Evolutionary conservation across 805 yeast genomes (phyloP), one percentile per base, ranked within the genome.

Genomic region (Kazachstania kunashirensis): DNA sequence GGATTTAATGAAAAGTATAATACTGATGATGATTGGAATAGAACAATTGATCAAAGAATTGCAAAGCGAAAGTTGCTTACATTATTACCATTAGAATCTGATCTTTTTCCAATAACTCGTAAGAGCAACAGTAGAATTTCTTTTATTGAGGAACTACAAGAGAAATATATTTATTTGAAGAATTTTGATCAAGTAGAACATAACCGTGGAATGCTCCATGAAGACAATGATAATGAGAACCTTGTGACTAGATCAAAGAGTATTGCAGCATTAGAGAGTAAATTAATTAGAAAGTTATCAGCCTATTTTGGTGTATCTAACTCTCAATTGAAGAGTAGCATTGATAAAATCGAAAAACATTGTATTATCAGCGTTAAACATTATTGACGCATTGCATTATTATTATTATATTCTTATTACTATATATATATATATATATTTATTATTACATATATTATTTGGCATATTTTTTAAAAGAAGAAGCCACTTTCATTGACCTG

Each of bases 1-100:
- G 15, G 23, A 10, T 9, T 23, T 11, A 42, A 49, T 1, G 27
- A 35, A 10, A 49, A 48, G 29, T 29, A 18, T 14, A 19, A 24
- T 18, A 25, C 11, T 19, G n/a, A 25, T 8, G 23, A 34, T 12
- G 31, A 34, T 10, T 12, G 16, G 6, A 33, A 47, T 13, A 30
- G 32, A 8, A 43, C 47, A 4, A 45, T 58, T 23, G 63, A 58
- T 40, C 49, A 54, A 30, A 49, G 38, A 29, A 58, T 58, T 35
- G 60, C 58, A 14, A 43, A 39, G 26, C 47, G 55, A 33, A 54
- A 52, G 39, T 43, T 58, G 20, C 41, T 50, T 30, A 47, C 46
- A 27, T 41, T 58, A 12, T 41, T 58, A 27, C 61, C 61, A 10
- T 17, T 50, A 12, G 39, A 44, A 9, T 14, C 37, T 7, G 31